Conservation (phyloP, 495 filamentous ascomycete genomes). For the Aspergillus heteromorphus region DNA sequence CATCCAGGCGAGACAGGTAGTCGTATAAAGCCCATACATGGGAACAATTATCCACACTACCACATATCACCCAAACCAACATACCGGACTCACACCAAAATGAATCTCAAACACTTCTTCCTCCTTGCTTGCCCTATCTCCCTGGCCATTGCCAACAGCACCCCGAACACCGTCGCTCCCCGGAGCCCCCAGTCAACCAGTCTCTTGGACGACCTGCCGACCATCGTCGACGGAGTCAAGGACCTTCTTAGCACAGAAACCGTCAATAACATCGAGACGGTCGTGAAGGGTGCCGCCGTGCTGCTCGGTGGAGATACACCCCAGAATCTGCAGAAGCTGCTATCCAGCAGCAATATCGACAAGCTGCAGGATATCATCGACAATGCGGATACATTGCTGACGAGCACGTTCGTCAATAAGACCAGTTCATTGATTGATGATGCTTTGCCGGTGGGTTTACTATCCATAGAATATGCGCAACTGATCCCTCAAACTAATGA, state of each 20-base stretch:
- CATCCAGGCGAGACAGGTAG: not conserved
- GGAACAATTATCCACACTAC: not conserved
- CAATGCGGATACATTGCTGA: slow-evolving; percentile 29
- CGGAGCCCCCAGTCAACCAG: slow-evolving; percentile 15
- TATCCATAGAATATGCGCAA: not conserved
- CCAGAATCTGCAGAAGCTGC: slow-evolving; percentile 22
- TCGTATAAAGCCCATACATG: not conserved
- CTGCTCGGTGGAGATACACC: slow-evolving; percentile 19
- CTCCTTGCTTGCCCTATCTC: slow-evolving; percentile 8
- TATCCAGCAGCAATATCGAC: slow-evolving; percentile 25
- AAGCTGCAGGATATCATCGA: slow-evolving; percentile 27
- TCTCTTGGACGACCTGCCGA: slow-evolving; percentile 24
- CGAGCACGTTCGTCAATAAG: slow-evolving; percentile 35
- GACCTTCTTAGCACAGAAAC: slow-evolving; percentile 32
- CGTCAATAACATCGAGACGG: slow-evolving; percentile 39
- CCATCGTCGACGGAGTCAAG: slow-evolving; percentile 20
- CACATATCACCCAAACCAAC: not conserved
- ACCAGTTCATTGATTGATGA: slow-evolving; percentile 46
- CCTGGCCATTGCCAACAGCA: slow-evolving; percentile 31
- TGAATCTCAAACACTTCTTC: not conserved
- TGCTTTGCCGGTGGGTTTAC: slow-evolving; percentile 49
- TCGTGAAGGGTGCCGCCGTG: slow-evolving; percentile 27
- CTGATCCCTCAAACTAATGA: not conserved
- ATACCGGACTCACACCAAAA: not conserved
- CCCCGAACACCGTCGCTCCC: slow-evolving; percentile 26